Percentiles rank a stretch among this genome's conserved stretches.
Evolutionary conservation across 1,139 yeast species (phyloP).

Genomic region (Debaryomyces fabryi): DNA sequence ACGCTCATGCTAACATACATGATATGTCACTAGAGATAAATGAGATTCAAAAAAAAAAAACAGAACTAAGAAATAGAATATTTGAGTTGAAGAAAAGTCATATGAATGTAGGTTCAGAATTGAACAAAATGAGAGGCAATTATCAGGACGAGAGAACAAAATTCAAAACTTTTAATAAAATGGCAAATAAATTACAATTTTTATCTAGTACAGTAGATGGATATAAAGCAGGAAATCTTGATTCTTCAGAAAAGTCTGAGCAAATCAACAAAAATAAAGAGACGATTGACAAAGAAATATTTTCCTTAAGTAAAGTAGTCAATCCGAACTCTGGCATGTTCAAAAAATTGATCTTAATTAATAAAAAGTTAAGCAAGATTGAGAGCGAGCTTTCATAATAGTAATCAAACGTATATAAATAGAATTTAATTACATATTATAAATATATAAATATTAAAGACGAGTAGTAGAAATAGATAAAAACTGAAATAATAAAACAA

Average conservation of each 20-base stretch:
- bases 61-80: slow-evolving; percentile 41
- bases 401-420: background rate
- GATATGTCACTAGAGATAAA: slow-evolving; percentile 41
- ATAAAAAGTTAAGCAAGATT: slow-evolving; percentile 31
- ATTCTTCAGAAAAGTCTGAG: background rate
- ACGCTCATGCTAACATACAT: slow-evolving; percentile 44
- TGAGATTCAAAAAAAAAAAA: slow-evolving; percentile 42
- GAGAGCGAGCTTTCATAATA: slow-evolving; percentile 17
- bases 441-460: slow-evolving; percentile 6
- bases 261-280: slow-evolving; percentile 10
- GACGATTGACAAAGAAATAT: slow-evolving; percentile 17
- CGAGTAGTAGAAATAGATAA: slow-evolving; percentile 7
- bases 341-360: slow-evolving; percentile 36
- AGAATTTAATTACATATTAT: slow-evolving; percentile 2
- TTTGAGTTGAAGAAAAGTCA: slow-evolving; percentile 43
- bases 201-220: background rate
- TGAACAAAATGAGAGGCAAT: slow-evolving; percentile 39
- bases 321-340: slow-evolving; percentile 46
- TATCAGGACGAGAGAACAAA: slow-evolving; percentile 28
- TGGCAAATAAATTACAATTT: background rate
- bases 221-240: background rate
- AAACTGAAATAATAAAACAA: slow-evolving; percentile 4
- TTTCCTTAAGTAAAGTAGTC: slow-evolving; percentile 26
- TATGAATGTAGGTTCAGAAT: slow-evolving; percentile 38
- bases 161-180: slow-evolving; percentile 23